Base-by-base conservation (phyloP, 345 rosid genomes). In the Abelmoschus esculentus region DNA sequence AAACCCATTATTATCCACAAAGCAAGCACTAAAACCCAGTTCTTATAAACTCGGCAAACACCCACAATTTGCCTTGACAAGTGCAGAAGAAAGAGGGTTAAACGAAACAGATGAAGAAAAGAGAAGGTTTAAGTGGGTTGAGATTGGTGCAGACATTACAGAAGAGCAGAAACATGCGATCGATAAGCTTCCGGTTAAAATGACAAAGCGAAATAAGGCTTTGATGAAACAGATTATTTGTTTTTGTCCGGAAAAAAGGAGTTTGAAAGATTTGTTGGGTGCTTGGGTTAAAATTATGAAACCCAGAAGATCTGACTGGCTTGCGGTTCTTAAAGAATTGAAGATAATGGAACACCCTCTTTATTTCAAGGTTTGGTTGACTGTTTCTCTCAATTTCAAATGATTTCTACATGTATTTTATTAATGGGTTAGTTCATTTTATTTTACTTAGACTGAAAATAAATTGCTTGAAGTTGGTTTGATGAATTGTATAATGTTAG, bases 231-330 rank as follows among this genome's bases (percentile, higher is more conserved):
- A 92, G 75, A 80, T 92, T 67, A 82, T 90, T 34, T 87, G 86
- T 74, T 78, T 78, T 70, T 75, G 78, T 67, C 73, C 61, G 9
- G 69, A 79, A 70, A 82, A 80, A 36, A 83, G 80, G 9, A 66
- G 73, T 22, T 74, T 92, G 31, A 66, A 42, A 5, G 86, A 85
- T 75, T 73, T 92, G 71, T 75, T 92, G 81, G 72, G 56, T 77
- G 80, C 78, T 73, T 92, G 93, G 96, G 92, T 83, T 57, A 85
- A 80, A 82, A 71, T 84, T 57, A 92, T 90, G 96, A 90, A 81
- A 56, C 98, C 96, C 64, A 79, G 61, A 47, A 81, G 93, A 74
- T 80, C 87, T 58, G 93, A 88, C 49, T 90, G 98, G 96, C 98
- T 92, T 61, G 80, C 80, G 2, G 77, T 92, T 78, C 89, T 90